Conservation (phyloP, 2,329 filamentous ascomycete genomes). For the Botryotinia calthae region DNA sequence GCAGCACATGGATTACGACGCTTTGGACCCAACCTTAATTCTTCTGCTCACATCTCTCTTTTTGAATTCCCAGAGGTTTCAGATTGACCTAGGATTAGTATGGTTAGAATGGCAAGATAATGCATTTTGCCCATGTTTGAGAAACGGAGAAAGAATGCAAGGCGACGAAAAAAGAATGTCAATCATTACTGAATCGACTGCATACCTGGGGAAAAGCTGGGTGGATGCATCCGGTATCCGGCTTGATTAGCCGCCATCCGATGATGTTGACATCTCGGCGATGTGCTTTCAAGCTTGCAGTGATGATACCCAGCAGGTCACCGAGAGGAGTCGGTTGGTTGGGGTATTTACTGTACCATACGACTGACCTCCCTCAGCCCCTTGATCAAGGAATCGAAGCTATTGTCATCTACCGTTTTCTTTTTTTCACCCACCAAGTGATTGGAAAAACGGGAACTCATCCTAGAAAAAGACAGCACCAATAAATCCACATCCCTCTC, state of each 20-base stretch:
- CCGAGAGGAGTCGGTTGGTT: not conserved
- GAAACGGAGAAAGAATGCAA: not conserved
- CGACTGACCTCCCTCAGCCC: not conserved
- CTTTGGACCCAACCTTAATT: not conserved
- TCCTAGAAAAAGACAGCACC: not conserved
- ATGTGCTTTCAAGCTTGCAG: not conserved
- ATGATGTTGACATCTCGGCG: not conserved
- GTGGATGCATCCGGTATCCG: not conserved
- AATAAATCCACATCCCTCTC: not conserved
- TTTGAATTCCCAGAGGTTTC: not conserved
- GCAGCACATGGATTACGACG: slow-evolving; percentile 7
- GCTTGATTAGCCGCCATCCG: not conserved
- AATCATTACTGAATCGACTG: not conserved
- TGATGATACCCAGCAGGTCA: not conserved
- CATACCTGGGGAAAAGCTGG: not conserved
- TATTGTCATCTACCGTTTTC: not conserved
- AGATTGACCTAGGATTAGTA: not conserved
- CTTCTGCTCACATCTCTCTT: not conserved
- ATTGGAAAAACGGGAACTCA: not conserved
- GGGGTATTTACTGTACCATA: not conserved
- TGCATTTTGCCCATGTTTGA: not conserved
- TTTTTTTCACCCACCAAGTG: not conserved
- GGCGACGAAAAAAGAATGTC: not conserved
- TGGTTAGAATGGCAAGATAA: not conserved
- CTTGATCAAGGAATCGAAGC: not conserved